These are phyloP conservation scores for Porpolomopsis calyptriformis DNA, from an alignment of 768 basidiomycete species.

Conservation along the genomic window DNA sequence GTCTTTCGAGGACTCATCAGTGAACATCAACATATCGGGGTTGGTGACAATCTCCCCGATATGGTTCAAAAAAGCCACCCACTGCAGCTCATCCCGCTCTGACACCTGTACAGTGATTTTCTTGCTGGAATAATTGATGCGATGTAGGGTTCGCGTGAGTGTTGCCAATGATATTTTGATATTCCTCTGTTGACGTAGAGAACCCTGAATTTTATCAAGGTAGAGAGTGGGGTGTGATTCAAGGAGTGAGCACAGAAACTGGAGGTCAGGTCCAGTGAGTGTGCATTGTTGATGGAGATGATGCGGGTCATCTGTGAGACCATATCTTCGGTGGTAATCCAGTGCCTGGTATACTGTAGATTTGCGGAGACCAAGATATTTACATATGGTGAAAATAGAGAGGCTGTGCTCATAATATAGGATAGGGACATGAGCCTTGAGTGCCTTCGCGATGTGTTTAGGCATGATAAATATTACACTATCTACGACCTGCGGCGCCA, in stretches of 20 bases:
- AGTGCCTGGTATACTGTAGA: too few relatives aligned
- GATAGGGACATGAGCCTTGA: too few relatives aligned
- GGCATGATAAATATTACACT: too few relatives aligned
- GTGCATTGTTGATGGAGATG: neutral
- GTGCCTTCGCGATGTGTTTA: too few relatives aligned
- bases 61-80: neutral
- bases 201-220: constrained; percentile 4
- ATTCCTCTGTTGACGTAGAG: neutral
- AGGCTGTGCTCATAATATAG: too few relatives aligned
- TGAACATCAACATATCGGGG: constrained; percentile 3
- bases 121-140: neutral
- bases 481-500: too few relatives aligned
- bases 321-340: too few relatives aligned
- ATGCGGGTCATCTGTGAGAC: too few relatives aligned
- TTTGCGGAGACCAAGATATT: too few relatives aligned
- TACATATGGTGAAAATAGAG: too few relatives aligned
- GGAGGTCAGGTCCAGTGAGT: neutral
- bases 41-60: neutral
- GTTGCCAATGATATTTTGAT: neutral
- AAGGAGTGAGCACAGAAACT: neutral
- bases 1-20: too few relatives aligned
- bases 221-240: constrained; percentile 7
- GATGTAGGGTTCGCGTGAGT: neutral
- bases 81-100: constrained; percentile 1
- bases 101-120: neutral